Evolutionary conservation across 345 rosid genomes (phyloP), one percentile per base, ranked within the genome.

Genomic region (Rhizophora mangle): DNA sequence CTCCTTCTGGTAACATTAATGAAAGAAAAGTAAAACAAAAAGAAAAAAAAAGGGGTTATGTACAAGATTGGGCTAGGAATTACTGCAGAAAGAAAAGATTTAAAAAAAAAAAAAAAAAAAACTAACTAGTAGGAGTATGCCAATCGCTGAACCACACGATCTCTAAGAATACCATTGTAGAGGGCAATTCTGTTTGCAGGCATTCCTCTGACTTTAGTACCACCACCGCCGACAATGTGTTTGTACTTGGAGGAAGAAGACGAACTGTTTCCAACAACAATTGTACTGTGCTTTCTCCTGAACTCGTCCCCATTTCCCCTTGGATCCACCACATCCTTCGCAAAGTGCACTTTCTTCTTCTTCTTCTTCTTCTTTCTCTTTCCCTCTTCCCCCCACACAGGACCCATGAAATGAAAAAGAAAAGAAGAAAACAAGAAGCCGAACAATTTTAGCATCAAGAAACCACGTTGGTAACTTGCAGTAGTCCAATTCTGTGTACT

Each of bases 131-230:
- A 76, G 19, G 88, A 80, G 69, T 74, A 85, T 49, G 84, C 77
- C 70, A 82, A 46, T 64, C 91, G 83, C 5, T 82, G 87, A 52
- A 75, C 71, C 65, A 56, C 76, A 39, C 90, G 96, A 78, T 89
- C 96, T 31, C 84, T 82, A 7, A 87, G 79, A 59, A 85, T 85
- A 16, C 89, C 96, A 63, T 78, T 80, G 79, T 87, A 89, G 15
- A 89, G 89, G 60, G 90, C 96, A 59, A 72, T 62, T 74, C 92
- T 84, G 60, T 89, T 87, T 22, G 78, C 89, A n/a, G 90, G 90
- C 84, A 87, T 85, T 81, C 74, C 81, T 32, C 77, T 72, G 21
- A 24, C 74, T 47, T 64, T 62, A 24, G 16, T 43, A 8, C 52
- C 39, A 6, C 62, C 39, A 6, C 68, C 57, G 15, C 27, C 68